Base-by-base conservation (phyloP, 805 yeast species). In the Maudiozyma turicensis region DNA sequence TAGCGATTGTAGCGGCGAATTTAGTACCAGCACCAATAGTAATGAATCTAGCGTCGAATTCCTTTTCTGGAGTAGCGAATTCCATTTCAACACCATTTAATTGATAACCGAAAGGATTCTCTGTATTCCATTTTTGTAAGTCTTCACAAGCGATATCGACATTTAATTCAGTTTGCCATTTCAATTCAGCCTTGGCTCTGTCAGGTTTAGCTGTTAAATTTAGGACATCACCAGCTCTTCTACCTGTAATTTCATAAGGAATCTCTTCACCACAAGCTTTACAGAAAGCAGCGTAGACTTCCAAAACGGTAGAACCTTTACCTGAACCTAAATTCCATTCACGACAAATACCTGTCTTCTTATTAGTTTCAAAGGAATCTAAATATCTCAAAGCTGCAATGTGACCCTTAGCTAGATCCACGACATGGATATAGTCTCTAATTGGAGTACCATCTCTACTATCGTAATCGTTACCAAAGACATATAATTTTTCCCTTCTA, bases 321-420 rank as follows among this genome's bases (percentile, higher is more conserved):
- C 95, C 95, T 11, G 90, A 80, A 41, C 95, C 95, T 50, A 86
- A 74, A 61, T 86, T 86, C 93, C 93, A 86, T 62, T 80, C 91
- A 48, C 89, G 74, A 58, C 75, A 80, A 47, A 78, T 68, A 7
- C 86, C 86, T 1, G 51, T 47, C 34, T 70, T 65, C 29, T 43
- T 43, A 11, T 38, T 43, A n/a, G 57, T 55, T 6, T 48, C 47
- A 31, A 49, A 45, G 8, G 50, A 45, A 14, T 60, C 59, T 46
- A 86, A 71, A 61, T 81, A 80, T 43, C 74, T 68, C 55, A 86
- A 69, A 3, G 91, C 88, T 31, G 88, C 78, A 50, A 84, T 69
- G 57, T 86, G 93, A 45, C 91, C 95, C 56, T 72, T 71, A 8
- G 91, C 89, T 51, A 86, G 75, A 61, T 86, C 95, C 49, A 83